Base-by-base conservation (phyloP, 2,329 filamentous ascomycete species). In the Trichoderma koningiopsis region DNA sequence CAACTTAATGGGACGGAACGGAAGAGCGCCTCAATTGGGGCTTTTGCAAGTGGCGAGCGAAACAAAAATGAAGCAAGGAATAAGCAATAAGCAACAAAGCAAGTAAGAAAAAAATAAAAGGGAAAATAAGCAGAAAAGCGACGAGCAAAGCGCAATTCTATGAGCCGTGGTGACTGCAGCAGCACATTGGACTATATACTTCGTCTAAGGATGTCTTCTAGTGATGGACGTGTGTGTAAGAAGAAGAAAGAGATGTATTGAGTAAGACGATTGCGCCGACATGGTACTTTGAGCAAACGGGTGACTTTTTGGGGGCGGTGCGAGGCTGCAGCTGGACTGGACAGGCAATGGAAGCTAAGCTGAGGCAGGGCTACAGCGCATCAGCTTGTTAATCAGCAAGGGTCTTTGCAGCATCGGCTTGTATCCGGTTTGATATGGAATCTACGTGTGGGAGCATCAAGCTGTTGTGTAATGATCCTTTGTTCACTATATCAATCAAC, bases 321-420 rank as follows among this genome's bases (percentile, higher is more conserved):
- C 70, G 68, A 73, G 70, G 71, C 71, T 71, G 68, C 68, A 71
- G 63, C 68, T 64, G 47, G 53, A 49, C 19, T 56, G 47, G 53
- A 49, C 19, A 35, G 61, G 37, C 16, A 29, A 8, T 29, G 14
- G 24, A 55, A 29, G 47, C 47, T 49, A 49, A 49, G 47, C 47
- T 49, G 47, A 49, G 47, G 47, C 47, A 49, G 47, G 47, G 47
- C 47, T 49, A 24, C 47, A 49, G 47, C 47, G n/a, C 47, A 24
- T 24, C n/a, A 13, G n/a, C 8, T 3, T n/a, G 43, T 49, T 24
- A 13, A 49, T 49, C 47, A 49, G 47, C 47, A 49, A 4, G 40
- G 40, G 47, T 5, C 47, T 24, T 49, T 2, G 22, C 4, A 49
- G n/a, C 47, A 49, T 49, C 47, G 13, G 13, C 47, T 24, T 49